Conservation (phyloP, 257 asterid species). For the Sherardia arvensis region DNA sequence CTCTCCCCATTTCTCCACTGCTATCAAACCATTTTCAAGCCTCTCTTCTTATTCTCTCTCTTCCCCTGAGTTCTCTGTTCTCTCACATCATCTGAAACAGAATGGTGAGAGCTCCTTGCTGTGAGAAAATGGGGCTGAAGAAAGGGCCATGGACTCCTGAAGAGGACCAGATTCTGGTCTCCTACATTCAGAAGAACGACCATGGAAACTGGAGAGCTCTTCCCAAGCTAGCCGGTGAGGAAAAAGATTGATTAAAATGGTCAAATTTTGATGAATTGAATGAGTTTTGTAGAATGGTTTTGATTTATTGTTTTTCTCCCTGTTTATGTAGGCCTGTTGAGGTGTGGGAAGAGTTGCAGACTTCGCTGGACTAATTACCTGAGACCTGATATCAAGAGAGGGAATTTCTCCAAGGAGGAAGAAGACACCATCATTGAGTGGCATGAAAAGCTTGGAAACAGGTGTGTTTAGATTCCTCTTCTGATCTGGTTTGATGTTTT, state of each 20-base stretch:
- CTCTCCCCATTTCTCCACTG: constrained; percentile 17
- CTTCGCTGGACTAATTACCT: constrained; percentile 49
- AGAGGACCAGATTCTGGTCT: constrained; percentile 52
- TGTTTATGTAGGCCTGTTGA: constrained; percentile 40
- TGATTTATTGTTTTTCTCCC: neutral
- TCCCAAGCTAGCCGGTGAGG: constrained; percentile 71
- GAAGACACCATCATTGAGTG: constrained; percentile 31
- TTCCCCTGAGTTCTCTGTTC: too few relatives aligned
- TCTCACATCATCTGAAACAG: neutral
- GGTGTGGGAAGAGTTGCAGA: constrained; percentile 66
- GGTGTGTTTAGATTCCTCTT: constrained; percentile 22
- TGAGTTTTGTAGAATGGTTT: too few relatives aligned
- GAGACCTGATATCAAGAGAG: constrained; percentile 50
- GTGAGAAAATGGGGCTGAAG: constrained; percentile 70
- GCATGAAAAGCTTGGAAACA: constrained; percentile 53
- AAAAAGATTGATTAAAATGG: neutral
- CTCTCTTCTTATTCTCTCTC: neutral
- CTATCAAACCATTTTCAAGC: neutral
- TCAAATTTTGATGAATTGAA: neutral
- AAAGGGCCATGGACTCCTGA: constrained; percentile 78
- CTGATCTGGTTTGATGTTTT: neutral
- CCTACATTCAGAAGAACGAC: constrained; percentile 43
- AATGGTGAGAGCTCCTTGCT: constrained; percentile 93
- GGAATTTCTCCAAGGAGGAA: constrained; percentile 43
- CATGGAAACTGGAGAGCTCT: constrained; percentile 83